These are phyloP conservation scores for Orobanche coerulescens DNA, from an alignment of 257 asterid genomes.

Conservation along the genomic window DNA sequence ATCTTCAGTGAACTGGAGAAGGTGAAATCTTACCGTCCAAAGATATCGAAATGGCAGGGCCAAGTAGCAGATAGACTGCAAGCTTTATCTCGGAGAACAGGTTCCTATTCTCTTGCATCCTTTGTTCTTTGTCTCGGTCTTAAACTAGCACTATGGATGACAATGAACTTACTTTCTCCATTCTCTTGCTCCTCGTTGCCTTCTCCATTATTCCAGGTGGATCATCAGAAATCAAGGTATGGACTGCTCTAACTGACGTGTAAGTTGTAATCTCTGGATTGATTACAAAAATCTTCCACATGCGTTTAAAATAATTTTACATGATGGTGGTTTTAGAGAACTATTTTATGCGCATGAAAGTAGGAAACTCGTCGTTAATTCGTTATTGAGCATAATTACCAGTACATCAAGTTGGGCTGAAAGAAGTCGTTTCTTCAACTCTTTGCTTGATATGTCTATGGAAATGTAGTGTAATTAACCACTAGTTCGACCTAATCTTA, in stretches of 20 bases:
- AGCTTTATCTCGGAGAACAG: constrained; percentile 64
- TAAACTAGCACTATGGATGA: constrained; percentile 7
- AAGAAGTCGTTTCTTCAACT: constrained; percentile 19
- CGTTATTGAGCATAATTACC: constrained; percentile 13
- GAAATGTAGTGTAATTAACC: constrained; percentile 17
- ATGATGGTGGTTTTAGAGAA: constrained; percentile 18
- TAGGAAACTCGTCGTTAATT: constrained; percentile 11
- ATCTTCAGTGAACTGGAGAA: constrained; percentile 70
- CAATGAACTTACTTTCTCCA: constrained; percentile 13
- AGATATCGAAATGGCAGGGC: constrained; percentile 76
- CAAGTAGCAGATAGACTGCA: constrained; percentile 81
- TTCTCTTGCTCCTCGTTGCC: constrained; percentile 22
- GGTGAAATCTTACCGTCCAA: constrained; percentile 78
- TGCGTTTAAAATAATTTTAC: constrained; percentile 14
- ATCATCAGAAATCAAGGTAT: constrained; percentile 70
- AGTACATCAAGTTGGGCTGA: constrained; percentile 10
- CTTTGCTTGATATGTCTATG: constrained; percentile 14
- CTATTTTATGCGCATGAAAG: constrained; percentile 19
- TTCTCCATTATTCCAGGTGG: constrained; percentile 38
- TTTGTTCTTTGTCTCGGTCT: not conserved
- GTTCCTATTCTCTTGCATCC: constrained; percentile 27
- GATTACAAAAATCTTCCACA: not conserved
- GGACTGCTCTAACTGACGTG: constrained; percentile 43
- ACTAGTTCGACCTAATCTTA: constrained; percentile 16
- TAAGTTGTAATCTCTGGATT: constrained; percentile 33